Conservation (phyloP, 108 stramenopile genomes). For the Asterionellopsis glacialis region DNA sequence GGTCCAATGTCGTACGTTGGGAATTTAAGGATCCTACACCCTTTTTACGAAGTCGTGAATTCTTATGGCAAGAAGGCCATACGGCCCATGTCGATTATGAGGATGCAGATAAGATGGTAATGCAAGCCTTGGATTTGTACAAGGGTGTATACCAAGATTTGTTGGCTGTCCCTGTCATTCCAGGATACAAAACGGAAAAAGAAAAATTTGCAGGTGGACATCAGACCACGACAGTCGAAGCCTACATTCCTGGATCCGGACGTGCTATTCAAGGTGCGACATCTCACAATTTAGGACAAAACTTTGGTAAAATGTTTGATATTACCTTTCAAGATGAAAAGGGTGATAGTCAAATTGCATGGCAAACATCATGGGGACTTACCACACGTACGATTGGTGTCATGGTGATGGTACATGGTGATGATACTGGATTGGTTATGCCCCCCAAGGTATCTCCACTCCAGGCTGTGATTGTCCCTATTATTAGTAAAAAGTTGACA, state of each 20-base stretch:
- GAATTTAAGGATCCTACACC: slow-evolving; percentile 99
- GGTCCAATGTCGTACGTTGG: slow-evolving; percentile 99
- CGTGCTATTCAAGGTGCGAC: slow-evolving; percentile 99
- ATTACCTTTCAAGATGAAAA: slow-evolving; percentile 94
- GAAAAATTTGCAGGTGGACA: slow-evolving; percentile 99
- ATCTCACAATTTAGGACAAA: slow-evolving; percentile 97
- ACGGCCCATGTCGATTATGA: slow-evolving; percentile 96
- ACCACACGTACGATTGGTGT: slow-evolving; percentile 99
- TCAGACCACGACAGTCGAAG: slow-evolving; percentile 98
- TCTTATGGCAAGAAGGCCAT: slow-evolving; percentile 99
- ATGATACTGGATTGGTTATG: slow-evolving; percentile 97
- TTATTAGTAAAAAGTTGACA: slow-evolving; percentile 84
- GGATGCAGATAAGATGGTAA: slow-evolving; percentile 96
- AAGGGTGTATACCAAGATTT: slow-evolving; percentile 96
- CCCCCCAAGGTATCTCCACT: slow-evolving; percentile 95
- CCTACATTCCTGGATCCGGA: slow-evolving; percentile 95
- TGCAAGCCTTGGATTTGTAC: slow-evolving; percentile 95
- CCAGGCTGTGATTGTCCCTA: slow-evolving; percentile 96
- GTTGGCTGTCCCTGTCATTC: slow-evolving; percentile 97
- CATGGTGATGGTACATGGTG: slow-evolving; percentile 99
- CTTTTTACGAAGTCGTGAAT: slow-evolving; percentile 96
- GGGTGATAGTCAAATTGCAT: slow-evolving; percentile 81
- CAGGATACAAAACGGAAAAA: slow-evolving; percentile 96
- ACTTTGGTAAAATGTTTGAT: slow-evolving; percentile 99
- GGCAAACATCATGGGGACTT: slow-evolving; percentile 99